phyloP scores from a whole-genome alignment of 129 eudicot genomes.

The Ambrosia artemisiifolia region DNA sequence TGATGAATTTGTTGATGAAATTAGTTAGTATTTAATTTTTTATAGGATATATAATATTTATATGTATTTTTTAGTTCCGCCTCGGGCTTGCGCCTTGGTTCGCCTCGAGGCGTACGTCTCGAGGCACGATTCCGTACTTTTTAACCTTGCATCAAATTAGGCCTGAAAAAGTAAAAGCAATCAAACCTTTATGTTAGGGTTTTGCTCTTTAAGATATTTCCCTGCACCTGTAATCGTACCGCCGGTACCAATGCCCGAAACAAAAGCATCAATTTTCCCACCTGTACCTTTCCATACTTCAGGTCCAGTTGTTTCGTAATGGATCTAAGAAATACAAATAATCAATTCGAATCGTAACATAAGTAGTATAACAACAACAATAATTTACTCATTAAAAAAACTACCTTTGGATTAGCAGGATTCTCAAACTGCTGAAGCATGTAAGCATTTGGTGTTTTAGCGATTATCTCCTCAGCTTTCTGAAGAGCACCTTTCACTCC shows the following conservation, averaged over 20 bases:
- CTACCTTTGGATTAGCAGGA: conserved; percentile 93
- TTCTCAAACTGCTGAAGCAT: conserved; percentile 95
- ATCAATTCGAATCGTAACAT: conserved; percentile 15
- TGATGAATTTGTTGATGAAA: no score
- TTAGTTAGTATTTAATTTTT: no score
- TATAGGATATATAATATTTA: no score
- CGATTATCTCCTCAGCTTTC: conserved; percentile 84
- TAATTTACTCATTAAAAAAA: background rate
- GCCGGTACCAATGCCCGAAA: conserved; percentile 93
- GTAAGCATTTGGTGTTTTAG: conserved; percentile 82
- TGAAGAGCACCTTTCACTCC: conserved; percentile 90
- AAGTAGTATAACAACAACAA: background rate
- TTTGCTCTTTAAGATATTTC: conserved; percentile 70
- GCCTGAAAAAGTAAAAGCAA: conserved; percentile 11
- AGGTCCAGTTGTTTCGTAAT: conserved; percentile 93
- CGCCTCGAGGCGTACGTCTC: no score
- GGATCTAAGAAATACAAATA: conserved; percentile 44
- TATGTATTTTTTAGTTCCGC: no score
- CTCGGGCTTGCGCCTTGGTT: no score
- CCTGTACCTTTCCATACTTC: conserved; percentile 80
- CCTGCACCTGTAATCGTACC: conserved; percentile 92
- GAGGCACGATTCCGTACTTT: no score
- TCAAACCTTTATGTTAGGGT: conserved; percentile 70
- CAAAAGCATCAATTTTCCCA: conserved; percentile 79
- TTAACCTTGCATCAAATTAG: no score